These are phyloP conservation scores for Exserohilum turcica DNA, from an alignment of 2,329 filamentous ascomycete species.

Conservation along the genomic window DNA sequence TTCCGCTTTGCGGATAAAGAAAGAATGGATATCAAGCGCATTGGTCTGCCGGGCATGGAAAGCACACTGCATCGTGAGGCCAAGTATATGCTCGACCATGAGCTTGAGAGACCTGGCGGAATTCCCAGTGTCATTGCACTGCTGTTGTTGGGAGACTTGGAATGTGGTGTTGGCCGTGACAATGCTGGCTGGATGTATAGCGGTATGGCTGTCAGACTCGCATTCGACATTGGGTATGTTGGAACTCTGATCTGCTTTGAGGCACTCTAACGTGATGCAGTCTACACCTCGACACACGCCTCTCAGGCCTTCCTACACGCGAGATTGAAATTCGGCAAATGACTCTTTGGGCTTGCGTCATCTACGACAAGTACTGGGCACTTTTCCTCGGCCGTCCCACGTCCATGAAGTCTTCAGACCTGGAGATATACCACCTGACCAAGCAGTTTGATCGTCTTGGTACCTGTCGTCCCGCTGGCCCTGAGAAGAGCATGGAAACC, in stretches of 20 bases:
- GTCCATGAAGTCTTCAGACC: slow-evolving; percentile 59
- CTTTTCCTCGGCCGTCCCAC: slow-evolving; percentile 61
- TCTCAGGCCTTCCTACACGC: slow-evolving; percentile 52
- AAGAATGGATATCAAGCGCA: slow-evolving; percentile 56
- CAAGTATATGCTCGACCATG: slow-evolving; percentile 60
- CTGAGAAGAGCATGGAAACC: slow-evolving; percentile 40
- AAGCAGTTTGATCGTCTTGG: slow-evolving; percentile 54
- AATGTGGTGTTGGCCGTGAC: slow-evolving; percentile 60
- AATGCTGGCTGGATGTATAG: slow-evolving; percentile 62
- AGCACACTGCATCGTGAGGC: slow-evolving; percentile 61
- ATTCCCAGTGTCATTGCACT: slow-evolving; percentile 60
- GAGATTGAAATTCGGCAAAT: slow-evolving; percentile 58
- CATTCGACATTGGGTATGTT: slow-evolving; percentile 36
- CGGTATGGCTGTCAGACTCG: slow-evolving; percentile 47
- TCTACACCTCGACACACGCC: slow-evolving; percentile 55
- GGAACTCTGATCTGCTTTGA: too few relatives aligned
- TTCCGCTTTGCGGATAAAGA: slow-evolving; percentile 58
- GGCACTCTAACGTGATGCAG: slow-evolving; percentile 44
- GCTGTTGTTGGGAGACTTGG: slow-evolving; percentile 58
- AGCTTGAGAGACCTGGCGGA: slow-evolving; percentile 59
- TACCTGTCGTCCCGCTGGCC: slow-evolving; percentile 45
- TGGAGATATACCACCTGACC: slow-evolving; percentile 56
- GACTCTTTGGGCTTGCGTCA: slow-evolving; percentile 58
- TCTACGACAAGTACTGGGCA: slow-evolving; percentile 61
- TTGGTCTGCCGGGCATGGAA: slow-evolving; percentile 55